Base-by-base conservation (phyloP, 225 moss, liverwort and hornwort species). In the Polytrichum formosum region DNA sequence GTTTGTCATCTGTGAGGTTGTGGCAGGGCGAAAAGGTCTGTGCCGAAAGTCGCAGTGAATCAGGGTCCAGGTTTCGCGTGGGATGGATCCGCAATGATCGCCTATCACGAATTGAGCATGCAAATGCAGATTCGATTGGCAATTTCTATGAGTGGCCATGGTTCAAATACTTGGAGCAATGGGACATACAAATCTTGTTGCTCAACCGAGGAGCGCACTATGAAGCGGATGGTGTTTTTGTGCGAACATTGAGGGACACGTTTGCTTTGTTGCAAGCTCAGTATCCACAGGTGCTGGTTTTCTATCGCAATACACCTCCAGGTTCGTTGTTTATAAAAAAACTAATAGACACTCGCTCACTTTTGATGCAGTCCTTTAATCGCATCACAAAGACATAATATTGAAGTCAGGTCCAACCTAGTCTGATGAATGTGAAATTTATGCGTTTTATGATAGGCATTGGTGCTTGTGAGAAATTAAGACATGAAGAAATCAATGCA, bases 141-240 rank as follows among this genome's bases (percentile, higher is more conserved):
- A 85, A 88, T 54, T 78, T 88, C 55, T 80, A 78, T 22, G 88
- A 88, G 18, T 88, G 63, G 54, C 80, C 85, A 28, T 88, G 88
- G 88, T 0, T 88, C 10, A 29, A 80, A 4, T 82, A 84, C 31
- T 54, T 96, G 63, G 78, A 77, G 10, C 70, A 85, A 28, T 87
- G 86, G 70, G 70, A 70, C 17, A 82, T 93, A 56, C 84, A 79
- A 27, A 73, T 87, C 1, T 61, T 96, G 8, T 63, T 96, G 22
- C 78, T 96, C 28, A 96, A 96, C 74, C 82, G 93, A 72, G 96
- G 93, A 26, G 91, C 88, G 8, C 90, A 91, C 76, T 91, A 85
- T 23, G 87, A 82, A 21, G 73, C 77, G 13, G 96, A 96, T 35
- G 29, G 37, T 1, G 69, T 60, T 5, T 89, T 82, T 60, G 65